Evolutionary conservation across 208 protist species (phyloP), one percentile per base, ranked within the genome.

Genomic region (Porcisia deanei): DNA sequence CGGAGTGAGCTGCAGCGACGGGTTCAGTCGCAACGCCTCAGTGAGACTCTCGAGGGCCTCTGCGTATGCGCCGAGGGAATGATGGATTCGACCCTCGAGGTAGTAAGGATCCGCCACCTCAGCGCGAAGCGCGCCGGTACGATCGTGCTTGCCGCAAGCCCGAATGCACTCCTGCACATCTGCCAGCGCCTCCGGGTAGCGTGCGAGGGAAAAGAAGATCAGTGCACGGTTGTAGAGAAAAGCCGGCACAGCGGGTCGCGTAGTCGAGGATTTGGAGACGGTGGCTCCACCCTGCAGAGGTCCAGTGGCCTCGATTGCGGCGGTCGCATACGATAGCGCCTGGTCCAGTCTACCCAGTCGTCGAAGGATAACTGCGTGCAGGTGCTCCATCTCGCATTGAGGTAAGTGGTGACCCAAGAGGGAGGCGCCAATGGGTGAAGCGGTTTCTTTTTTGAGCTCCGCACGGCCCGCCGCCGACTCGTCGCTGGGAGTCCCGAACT

Each of bases 21-120:
- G 88, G n/a, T 89, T 75, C 7, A 87, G 47, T 16, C 79, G 55
- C 18, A 80, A 66, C 2, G 96, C 91, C 59, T 55, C 54, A 10
- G 94, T 81, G 16, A 97, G 85, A 70, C 91, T 87, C 2, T 83
- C 75, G 2, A 88, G 72, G 10, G 92, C 91, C 14, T 85, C 88
- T 0, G 77, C 30, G 71, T 91, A 90, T 4, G 73, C 37, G 4
- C 79, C 85, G 8, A 89, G 57, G 4, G 88, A 82, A 71, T 98
- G 95, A 41, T 86, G 73, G n/a, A 91, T 88, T n/a, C 93, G 89
- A 14, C 81, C 96, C 22, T 87, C 72, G 2, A 96, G 76, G 76
- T 97, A 98, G 73, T 88, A 92, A n/a, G 91, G 81, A 49, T 96
- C 85, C 3, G 76, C 87, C 0, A 83, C 47, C 45, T 57, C 70